Conservation (phyloP, 176 grass and related monocot species). For the Pontederia crassipes region DNA sequence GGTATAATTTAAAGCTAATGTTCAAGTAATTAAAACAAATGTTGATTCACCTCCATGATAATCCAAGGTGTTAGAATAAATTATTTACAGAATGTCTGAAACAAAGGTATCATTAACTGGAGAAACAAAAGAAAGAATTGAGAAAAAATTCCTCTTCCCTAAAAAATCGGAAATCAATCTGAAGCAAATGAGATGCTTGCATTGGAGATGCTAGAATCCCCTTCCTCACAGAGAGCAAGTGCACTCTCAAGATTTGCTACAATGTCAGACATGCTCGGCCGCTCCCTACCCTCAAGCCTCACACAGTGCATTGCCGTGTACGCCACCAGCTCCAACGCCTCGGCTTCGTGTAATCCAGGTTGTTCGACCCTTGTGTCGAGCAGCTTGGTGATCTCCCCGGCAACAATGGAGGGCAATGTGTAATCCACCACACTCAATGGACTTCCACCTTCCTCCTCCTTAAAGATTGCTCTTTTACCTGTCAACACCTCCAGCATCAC, state of each 20-base stretch:
- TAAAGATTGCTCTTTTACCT: slow-evolving; percentile 63
- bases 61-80: background rate
- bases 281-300: slow-evolving; percentile 48
- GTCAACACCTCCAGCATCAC: slow-evolving; percentile 87
- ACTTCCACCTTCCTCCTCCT: slow-evolving; percentile 37
- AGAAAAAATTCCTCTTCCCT: background rate
- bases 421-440: slow-evolving; percentile 63
- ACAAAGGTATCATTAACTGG: background rate
- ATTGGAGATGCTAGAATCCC: slow-evolving; percentile 39
- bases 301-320: slow-evolving; percentile 80
- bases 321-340: slow-evolving; percentile 70
- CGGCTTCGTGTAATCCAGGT: slow-evolving; percentile 32
- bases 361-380: slow-evolving; percentile 44
- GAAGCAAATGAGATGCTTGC: slow-evolving; percentile 50
- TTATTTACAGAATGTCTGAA: background rate
- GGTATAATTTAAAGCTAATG: background rate
- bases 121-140: background rate
- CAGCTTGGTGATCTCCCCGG: slow-evolving; percentile 42
- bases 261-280: slow-evolving; percentile 60
- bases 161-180: slow-evolving; percentile 17
- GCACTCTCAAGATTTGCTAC: slow-evolving; percentile 77
- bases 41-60: background rate
- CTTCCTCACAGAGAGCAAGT: slow-evolving; percentile 48
- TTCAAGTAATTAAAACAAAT: background rate
- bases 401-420: slow-evolving; percentile 36